Percentiles rank a stretch among this genome's conserved stretches.
Evolutionary conservation across 169 alveolate species (phyloP).

Genomic region (Fabrea salina): DNA sequence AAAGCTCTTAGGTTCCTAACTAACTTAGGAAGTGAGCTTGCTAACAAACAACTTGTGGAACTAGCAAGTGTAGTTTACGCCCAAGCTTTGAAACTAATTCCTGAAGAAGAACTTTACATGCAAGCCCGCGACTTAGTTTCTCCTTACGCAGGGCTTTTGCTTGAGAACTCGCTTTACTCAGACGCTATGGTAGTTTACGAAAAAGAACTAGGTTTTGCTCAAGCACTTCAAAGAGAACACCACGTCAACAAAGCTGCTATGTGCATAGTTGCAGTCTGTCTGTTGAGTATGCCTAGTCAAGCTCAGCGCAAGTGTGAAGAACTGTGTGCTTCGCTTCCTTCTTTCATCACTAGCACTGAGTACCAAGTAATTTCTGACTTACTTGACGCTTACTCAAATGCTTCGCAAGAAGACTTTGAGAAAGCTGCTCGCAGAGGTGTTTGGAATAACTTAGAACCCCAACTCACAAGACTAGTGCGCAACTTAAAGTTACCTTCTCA

Average conservation of each 20-base stretch:
- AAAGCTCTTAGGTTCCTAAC: background rate
- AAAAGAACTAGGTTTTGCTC: background rate
- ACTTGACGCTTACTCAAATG: background rate
- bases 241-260: conserved; percentile 10
- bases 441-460: conserved; percentile 10
- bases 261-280: conserved; percentile 7
- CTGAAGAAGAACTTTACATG: background rate
- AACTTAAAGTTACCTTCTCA: background rate
- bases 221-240: background rate
- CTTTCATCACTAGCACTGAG: background rate
- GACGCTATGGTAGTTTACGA: conserved; percentile 20
- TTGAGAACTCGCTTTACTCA: background rate
- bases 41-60: background rate
- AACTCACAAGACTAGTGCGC: background rate
- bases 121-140: background rate
- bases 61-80: background rate
- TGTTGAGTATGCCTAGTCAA: background rate
- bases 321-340: background rate
- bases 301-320: conserved; percentile 5
- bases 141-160: background rate
- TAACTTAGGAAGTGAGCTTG: background rate
- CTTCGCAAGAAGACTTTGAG: background rate
- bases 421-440: background rate
- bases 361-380: conserved; percentile 7
- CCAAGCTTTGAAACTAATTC: background rate